Conservation (phyloP, 2,329 filamentous ascomycete genomes). For the Fusarium subglutinans region DNA sequence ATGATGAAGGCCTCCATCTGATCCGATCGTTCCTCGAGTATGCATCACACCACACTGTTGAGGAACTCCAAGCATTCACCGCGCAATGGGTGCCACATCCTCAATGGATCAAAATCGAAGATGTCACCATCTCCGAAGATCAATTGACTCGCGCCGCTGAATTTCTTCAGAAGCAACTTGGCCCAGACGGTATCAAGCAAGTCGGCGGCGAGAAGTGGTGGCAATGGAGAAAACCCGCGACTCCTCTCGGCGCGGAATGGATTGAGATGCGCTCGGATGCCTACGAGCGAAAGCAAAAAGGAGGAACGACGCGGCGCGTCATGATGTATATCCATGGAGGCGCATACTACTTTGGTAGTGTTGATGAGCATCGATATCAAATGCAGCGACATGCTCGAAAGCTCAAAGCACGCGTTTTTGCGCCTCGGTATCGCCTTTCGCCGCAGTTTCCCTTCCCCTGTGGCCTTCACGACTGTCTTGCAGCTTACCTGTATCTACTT, state of each 20-base stretch:
- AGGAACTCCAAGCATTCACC: constrained; percentile 93
- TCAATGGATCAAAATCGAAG: constrained; percentile 84
- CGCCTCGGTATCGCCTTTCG: constrained; percentile 85
- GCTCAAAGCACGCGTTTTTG: constrained; percentile 87
- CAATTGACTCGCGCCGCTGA: constrained; percentile 73
- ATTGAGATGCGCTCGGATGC: constrained; percentile 89
- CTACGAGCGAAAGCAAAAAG: constrained; percentile 71
- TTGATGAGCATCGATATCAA: constrained; percentile 98
- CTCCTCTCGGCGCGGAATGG: constrained; percentile 84
- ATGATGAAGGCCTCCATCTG: constrained; percentile 90
- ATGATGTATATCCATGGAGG: constrained; percentile 97
- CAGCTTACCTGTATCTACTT: constrained; percentile 86
- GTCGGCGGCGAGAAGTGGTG: constrained; percentile 89
- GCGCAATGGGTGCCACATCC: constrained; percentile 91
- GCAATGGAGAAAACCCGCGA: constrained; percentile 80
- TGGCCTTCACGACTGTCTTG: constrained; percentile 87
- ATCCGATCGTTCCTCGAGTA: constrained; percentile 87
- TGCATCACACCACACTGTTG: constrained; percentile 88
- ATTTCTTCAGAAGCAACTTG: constrained; percentile 77
- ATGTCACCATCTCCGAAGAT: constrained; percentile 71
- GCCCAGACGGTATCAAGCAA: constrained; percentile 74
- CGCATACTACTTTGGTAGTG: constrained; percentile 93
- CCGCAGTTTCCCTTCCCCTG: constrained; percentile 98
- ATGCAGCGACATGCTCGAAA: constrained; percentile 96
- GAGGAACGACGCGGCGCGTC: constrained; percentile 72